These are phyloP conservation scores for Fusarium coffeatum DNA, from an alignment of 2,329 filamentous ascomycete species.

Conservation along the genomic window DNA sequence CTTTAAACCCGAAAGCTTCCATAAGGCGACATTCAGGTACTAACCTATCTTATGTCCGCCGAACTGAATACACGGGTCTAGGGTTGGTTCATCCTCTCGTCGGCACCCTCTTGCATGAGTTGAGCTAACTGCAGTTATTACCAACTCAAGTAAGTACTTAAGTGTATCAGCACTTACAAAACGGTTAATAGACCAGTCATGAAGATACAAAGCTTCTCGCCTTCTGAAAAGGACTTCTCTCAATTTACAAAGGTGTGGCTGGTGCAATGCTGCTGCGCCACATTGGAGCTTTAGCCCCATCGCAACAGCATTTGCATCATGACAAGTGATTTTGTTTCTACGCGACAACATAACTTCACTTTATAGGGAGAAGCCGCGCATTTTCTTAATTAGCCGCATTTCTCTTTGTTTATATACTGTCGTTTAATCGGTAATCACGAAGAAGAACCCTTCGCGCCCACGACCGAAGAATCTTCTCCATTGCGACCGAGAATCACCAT, in stretches of 20 bases:
- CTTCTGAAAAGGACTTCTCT: background rate
- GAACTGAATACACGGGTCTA: background rate
- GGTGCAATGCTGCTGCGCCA: background rate
- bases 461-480: background rate
- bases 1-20: background rate
- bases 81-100: background rate
- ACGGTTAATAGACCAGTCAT: background rate
- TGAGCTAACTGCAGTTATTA: background rate
- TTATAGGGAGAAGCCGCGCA: background rate
- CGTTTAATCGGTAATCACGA: background rate
- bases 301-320: constrained; percentile 21
- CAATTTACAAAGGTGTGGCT: constrained; percentile 25
- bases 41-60: too few relatives aligned
- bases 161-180: background rate
- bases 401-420: accelerated
- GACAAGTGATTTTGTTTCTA: constrained; percentile 17
- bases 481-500: background rate
- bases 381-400: background rate
- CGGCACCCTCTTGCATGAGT: background rate
- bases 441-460: too few relatives aligned
- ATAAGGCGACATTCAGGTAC: background rate
- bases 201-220: background rate
- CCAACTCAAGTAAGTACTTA: background rate
- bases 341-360: background rate
- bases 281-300: constrained; percentile 30